Evolutionary conservation across 2,329 filamentous ascomycete species (phyloP), one percentile per base, ranked within the genome.

Genomic region (Cercospora beticola): DNA sequence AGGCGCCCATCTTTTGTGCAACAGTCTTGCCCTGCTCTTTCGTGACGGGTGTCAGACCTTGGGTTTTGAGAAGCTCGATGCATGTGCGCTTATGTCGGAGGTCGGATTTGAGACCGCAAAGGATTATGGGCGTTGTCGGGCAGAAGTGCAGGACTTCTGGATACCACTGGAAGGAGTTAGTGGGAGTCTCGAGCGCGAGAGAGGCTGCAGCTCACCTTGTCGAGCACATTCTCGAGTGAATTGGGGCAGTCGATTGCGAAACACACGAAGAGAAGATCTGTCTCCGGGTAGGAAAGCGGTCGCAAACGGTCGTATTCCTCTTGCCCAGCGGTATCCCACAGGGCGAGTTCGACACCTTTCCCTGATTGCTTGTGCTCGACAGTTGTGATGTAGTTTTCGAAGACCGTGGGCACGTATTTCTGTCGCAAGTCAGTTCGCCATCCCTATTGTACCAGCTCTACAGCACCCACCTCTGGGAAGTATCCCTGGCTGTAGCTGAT

Each of bases 321-420:
- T 82, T 99, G 95, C 46, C 95, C 95, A 76, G 95, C 95, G 30
- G 95, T 99, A 82, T 99, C 95, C 95, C 95, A 99, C 63, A 99
- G 87, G 49, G 95, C 95, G 70, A 99, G 88, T 83, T 99, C 95
- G 74, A 99, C 93, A 67, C 91, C 94, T 86, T 97, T 98, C 78
- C 94, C 94, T 12, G 91, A 92, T 56, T 89, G 88, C 72, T 89
- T 88, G 82, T 99, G 95, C 69, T 90, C 91, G 67, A 94, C 96
- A 81, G 97, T 94, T 65, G 95, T 97, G 83, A 99, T 98, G 87
- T 99, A 99, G 85, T 99, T 99, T 79, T 99, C 95, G 81, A 99
- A 99, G 63, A 99, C 95, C 2, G 95, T 99, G 4, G 95, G 95
- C 49, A 99, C 95, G 77, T 99, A 99, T 98, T 97, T 98, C 95